Conservation (phyloP, 495 filamentous ascomycete species). For the Aspergillus egyptiacus region DNA sequence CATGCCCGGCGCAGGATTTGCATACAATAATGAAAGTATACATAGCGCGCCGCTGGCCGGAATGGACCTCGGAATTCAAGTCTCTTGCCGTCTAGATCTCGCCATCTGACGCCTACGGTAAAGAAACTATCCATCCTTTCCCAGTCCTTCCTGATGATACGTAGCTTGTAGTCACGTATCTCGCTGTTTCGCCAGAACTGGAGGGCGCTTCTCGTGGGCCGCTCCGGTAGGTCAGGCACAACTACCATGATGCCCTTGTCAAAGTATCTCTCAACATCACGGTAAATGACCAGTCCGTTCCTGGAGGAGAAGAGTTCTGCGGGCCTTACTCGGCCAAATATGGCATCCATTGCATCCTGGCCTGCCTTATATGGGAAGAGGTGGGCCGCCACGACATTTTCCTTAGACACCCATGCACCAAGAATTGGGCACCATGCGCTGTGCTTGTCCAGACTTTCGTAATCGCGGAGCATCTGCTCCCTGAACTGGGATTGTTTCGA, state of each 20-base stretch:
- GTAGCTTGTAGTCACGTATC: too few relatives aligned
- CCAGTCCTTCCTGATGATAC: too few relatives aligned
- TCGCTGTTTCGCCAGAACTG: too few relatives aligned
- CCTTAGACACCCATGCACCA: constrained; percentile 5
- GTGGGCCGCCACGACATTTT: background rate
- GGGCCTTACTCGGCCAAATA: too few relatives aligned
- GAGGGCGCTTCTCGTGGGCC: background rate
- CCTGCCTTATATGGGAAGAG: too few relatives aligned
- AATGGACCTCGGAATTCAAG: constrained; percentile 12
- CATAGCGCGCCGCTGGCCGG: constrained; percentile 20
- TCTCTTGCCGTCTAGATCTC: constrained; percentile 12
- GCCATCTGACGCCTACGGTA: too few relatives aligned
- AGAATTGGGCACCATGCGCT: constrained; percentile 18
- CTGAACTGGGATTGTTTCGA: constrained; percentile 3
- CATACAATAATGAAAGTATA: constrained; percentile 23
- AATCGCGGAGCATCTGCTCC: constrained; percentile 1
- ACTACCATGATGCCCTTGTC: constrained; percentile 15
- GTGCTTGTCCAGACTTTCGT: constrained; percentile 5
- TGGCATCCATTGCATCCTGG: too few relatives aligned
- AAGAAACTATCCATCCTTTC: too few relatives aligned
- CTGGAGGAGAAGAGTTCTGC: constrained; percentile 12
- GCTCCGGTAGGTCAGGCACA: constrained; percentile 18
- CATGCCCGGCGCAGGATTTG: constrained; percentile 14
- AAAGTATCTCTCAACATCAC: constrained; percentile 8
- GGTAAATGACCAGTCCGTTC: constrained; percentile 13